phyloP scores from a whole-genome alignment of 1,284 basidiomycete genomes.

The Paramarasmius palmivorus region DNA sequence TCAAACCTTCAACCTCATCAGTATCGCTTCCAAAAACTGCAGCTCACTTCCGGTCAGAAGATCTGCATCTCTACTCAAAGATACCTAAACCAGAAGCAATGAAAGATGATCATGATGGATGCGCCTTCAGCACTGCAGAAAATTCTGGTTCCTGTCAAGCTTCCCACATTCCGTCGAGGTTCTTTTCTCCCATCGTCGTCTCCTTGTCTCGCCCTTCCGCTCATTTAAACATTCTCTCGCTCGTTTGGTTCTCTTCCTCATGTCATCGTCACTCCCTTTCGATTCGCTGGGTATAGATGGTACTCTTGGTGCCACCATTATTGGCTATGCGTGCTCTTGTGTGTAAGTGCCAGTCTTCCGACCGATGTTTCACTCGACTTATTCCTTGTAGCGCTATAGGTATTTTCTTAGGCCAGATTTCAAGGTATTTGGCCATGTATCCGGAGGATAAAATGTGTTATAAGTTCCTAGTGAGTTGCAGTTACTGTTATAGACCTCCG shows the following conservation, averaged over 20 bases:
- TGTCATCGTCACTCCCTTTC: neutral
- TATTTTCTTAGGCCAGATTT: slow-evolving; percentile 5
- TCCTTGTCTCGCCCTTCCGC: neutral
- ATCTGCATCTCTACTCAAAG: too few relatives aligned
- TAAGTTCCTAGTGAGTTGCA: slow-evolving; percentile 8
- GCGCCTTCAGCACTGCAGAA: too few relatives aligned
- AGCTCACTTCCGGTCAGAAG: too few relatives aligned
- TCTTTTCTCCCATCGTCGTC: too few relatives aligned
- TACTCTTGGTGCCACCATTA: slow-evolving; percentile 4
- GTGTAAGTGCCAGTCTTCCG: neutral
- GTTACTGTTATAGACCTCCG: neutral
- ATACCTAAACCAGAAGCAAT: too few relatives aligned
- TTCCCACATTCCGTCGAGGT: too few relatives aligned
- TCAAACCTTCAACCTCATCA: too few relatives aligned
- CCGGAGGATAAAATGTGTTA: slow-evolving; percentile 7
- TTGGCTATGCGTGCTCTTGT: slow-evolving; percentile 8
- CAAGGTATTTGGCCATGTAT: slow-evolving; percentile 4
- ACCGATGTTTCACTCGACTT: neutral
- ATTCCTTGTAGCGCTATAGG: slow-evolving; percentile 1
- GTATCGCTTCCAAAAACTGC: too few relatives aligned
- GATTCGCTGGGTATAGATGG: neutral
- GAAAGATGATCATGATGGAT: too few relatives aligned
- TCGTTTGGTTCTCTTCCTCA: neutral
- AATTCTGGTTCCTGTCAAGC: too few relatives aligned
- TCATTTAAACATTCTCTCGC: neutral